Conservation (phyloP, 768 basidiomycete species). For the Lactarius indigo region DNA sequence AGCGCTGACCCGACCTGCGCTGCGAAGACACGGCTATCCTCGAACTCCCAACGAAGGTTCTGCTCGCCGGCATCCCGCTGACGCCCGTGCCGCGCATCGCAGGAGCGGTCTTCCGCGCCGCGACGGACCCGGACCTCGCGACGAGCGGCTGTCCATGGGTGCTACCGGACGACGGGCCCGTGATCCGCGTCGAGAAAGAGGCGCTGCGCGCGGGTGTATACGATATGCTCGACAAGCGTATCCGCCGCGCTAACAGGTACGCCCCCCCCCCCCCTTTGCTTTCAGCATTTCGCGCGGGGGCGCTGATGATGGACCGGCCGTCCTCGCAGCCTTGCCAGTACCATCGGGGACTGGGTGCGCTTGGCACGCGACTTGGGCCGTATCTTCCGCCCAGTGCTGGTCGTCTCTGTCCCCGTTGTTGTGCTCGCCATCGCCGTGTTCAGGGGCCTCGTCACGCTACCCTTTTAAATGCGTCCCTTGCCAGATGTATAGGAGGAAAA, state of each 20-base stretch:
- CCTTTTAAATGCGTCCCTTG: background rate
- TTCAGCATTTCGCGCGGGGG: background rate
- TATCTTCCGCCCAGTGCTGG: conserved; percentile 9
- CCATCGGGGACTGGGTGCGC: background rate
- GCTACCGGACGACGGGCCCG: conserved; percentile 32
- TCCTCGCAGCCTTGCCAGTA: background rate
- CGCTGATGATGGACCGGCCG: background rate
- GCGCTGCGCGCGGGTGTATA: conserved; percentile 30
- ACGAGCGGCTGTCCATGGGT: conserved; percentile 32
- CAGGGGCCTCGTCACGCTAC: background rate
- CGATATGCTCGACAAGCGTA: conserved; percentile 24
- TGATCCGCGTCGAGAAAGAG: conserved; percentile 29
- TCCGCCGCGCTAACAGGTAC: conserved; percentile 9
- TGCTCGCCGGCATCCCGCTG: conserved; percentile 32
- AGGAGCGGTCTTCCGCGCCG: conserved; percentile 32
- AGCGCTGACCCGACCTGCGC: background rate
- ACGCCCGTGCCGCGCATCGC: conserved; percentile 33
- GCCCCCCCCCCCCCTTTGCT: background rate
- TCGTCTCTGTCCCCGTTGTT: background rate
- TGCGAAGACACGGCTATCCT: conserved; percentile 30
- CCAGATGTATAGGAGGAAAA: background rate
- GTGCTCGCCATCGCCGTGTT: background rate
- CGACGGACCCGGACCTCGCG: conserved; percentile 28
- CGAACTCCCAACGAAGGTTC: conserved; percentile 8
- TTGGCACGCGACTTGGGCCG: conserved; percentile 3